Conservation (phyloP, 345 rosid species). For the Psidium guajava region DNA sequence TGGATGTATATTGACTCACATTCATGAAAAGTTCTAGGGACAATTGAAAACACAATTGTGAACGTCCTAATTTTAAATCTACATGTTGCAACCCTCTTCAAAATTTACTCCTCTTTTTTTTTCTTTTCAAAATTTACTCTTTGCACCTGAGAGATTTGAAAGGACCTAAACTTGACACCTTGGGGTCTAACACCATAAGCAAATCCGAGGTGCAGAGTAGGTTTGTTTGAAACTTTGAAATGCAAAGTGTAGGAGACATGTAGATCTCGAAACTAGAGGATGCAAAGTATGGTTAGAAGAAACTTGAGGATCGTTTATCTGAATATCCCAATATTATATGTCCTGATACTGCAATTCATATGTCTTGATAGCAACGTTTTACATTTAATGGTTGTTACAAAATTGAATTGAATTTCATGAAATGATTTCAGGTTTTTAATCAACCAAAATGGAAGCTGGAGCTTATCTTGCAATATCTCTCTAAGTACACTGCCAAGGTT, state of each 20-base stretch:
- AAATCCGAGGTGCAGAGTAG: neutral
- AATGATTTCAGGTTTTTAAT: constrained; percentile 41
- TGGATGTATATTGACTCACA: neutral
- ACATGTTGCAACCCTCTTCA: neutral
- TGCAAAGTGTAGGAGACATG: neutral
- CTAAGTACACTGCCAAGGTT: constrained; percentile 56
- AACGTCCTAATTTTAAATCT: neutral
- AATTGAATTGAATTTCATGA: neutral
- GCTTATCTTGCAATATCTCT: constrained; percentile 51
- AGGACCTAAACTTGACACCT: neutral
- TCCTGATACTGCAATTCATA: neutral
- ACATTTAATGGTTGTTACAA: neutral
- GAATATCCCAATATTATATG: neutral
- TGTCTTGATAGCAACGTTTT: neutral
- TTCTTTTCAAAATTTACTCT: neutral
- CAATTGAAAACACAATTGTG: neutral
- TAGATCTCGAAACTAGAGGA: neutral
- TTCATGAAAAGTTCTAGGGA: neutral
- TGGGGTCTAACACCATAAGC: neutral
- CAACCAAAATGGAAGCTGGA: constrained; percentile 83
- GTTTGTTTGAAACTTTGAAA: neutral
- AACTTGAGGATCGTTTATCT: neutral
- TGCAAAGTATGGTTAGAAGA: neutral
- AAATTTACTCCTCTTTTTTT: neutral
- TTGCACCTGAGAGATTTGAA: neutral